Evolutionary conservation across 768 basidiomycete species (phyloP).

Genomic region (Porphyrellus cyaneotinctus): DNA sequence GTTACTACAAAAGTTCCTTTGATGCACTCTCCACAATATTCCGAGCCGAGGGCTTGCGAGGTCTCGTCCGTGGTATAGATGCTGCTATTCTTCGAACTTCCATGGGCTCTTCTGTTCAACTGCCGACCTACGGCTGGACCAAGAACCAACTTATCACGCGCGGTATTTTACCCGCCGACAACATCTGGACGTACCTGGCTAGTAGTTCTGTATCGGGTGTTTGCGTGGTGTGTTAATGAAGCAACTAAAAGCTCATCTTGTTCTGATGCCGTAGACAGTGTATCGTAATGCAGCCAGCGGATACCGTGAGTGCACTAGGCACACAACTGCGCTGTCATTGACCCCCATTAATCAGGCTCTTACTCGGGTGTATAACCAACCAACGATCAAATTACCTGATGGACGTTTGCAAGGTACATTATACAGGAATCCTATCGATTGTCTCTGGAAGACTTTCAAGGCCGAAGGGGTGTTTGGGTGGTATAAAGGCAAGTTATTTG

Average conservation of each 20-base stretch:
- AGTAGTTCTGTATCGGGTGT: conserved; percentile 87
- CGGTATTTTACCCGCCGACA: conserved; percentile 69
- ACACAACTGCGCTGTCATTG: not conserved
- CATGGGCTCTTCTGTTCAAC: conserved; percentile 94
- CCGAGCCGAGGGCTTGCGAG: conserved; percentile 69
- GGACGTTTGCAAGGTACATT: conserved; percentile 71
- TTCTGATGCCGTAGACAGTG: conserved; percentile 43
- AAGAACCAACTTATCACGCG: conserved; percentile 72
- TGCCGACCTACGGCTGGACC: conserved; percentile 93
- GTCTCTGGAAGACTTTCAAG: conserved; percentile 92
- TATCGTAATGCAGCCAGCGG: conserved; percentile 91
- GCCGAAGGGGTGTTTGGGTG: conserved; percentile 88
- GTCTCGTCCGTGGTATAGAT: conserved; percentile 86
- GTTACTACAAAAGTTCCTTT: conserved; percentile 80
- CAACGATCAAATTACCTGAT: conserved; percentile 64
- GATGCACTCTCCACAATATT: conserved; percentile 81
- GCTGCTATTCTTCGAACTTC: conserved; percentile 91
- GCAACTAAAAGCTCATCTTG: conserved; percentile 1
- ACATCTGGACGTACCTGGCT: conserved; percentile 80
- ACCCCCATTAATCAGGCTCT: conserved; percentile 56
- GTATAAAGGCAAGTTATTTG: conserved; percentile 73
- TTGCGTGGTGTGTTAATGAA: conserved; percentile 71
- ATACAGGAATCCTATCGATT: conserved; percentile 92
- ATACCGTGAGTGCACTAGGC: conserved; percentile 56
- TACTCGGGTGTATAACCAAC: conserved; percentile 96